Evolutionary conservation across 345 rosid species (phyloP).

Genomic region (Moringa oleifera): DNA sequence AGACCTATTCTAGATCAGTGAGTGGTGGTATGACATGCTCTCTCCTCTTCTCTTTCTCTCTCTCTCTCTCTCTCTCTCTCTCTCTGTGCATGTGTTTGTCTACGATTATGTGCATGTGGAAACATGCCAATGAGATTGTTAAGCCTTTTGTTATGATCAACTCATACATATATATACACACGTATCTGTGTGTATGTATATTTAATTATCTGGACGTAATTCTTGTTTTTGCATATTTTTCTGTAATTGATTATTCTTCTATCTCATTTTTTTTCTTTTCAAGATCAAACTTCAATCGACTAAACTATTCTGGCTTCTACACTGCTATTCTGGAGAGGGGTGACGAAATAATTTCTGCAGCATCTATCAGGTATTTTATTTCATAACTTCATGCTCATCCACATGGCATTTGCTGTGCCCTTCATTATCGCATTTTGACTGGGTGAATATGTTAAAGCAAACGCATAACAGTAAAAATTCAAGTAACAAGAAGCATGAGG

Average conservation of each 20-base stretch:
- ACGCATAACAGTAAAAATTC: background rate
- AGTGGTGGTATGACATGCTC: no score
- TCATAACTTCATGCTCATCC: background rate
- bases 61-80: background rate
- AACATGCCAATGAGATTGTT: no score
- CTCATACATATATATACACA: no score
- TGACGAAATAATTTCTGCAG: slow-evolving; percentile 78
- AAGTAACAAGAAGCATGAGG: background rate
- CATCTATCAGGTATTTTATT: slow-evolving; percentile 67
- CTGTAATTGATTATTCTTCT: background rate
- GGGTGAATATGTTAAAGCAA: background rate
- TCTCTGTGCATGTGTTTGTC: background rate
- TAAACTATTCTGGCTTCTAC: slow-evolving; percentile 73
- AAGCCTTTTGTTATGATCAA: background rate
- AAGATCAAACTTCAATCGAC: slow-evolving; percentile 80
- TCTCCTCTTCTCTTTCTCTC: no score
- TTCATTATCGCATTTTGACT: background rate
- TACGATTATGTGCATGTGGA: background rate
- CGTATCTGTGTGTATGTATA: no score
- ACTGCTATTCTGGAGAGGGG: slow-evolving; percentile 81
- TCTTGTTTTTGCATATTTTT: background rate
- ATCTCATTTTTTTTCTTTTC: slow-evolving; percentile 9
- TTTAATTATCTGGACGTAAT: no score
- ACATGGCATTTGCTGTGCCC: background rate
- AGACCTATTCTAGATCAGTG: no score